Evolutionary conservation across 2,329 filamentous ascomycete genomes (phyloP), one percentile per base, ranked within the genome.

Genomic region (Trichophyton equinum): DNA sequence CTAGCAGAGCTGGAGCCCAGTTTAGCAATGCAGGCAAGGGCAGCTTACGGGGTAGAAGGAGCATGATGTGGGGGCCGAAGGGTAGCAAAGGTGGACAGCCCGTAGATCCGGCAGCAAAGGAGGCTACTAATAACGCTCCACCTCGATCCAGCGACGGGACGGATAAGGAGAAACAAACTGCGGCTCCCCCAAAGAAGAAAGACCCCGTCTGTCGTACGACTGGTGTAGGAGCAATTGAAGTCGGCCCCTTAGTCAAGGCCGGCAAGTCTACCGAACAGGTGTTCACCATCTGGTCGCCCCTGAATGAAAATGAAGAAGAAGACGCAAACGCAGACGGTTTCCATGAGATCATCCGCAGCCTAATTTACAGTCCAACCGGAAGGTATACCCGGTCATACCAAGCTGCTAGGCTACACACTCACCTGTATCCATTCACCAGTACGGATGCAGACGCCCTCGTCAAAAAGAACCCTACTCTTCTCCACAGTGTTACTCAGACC

Each of bases 381-480:
- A 82, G 84, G 42, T 95, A 89, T 70, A 85, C 87, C 68, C 87
- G 85, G 68, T 89, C 87, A 22, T 78, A 80, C 60, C 81, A 82
- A 60, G 84, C 89, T 25, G 90, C 92, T 68, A 83, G 88, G 30
- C 76, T 97, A 4, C 88, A 92, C 65, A 77, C 96, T 1, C 87
- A 89, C 63, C 76, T 96, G 13, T 87, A 86, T 66, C 81, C 88
- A 1, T 96, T 96, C 71, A 81, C 84, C 40, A 82, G 87, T 67
- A 79, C 83, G 1, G 90, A 97, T 67, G 85, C 90, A 0, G 90
- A 95, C 65, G 78, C 77, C 0, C 81, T 99, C 46, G 87, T 97
- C 69, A 89, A 88, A 68, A 85, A 87, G 56, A 96, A 90, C 2
- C 94, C 94, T 0, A 97, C 92, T 0, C 76, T 95, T 13, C 82